Evolutionary conservation across 2,329 filamentous ascomycete genomes (phyloP).

Genomic region (Aspergillus fumigatiaffinis): DNA sequence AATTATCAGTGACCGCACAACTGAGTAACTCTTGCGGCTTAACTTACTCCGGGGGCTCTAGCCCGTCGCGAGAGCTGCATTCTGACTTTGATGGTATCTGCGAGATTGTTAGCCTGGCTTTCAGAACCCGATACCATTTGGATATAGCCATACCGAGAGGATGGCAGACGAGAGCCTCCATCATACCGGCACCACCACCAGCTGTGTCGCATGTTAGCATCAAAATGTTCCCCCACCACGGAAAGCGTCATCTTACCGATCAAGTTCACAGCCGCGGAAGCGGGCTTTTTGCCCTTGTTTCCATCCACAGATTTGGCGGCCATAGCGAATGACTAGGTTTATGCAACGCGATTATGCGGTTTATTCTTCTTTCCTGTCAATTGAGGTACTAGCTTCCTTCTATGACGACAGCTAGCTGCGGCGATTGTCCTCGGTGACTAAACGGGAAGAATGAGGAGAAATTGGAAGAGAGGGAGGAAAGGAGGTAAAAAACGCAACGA

Average conservation of each 20-base stretch:
- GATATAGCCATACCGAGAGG: slow-evolving; percentile 65
- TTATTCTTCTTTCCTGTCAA: slow-evolving; percentile 1
- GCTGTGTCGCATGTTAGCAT: slow-evolving; percentile 51
- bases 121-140: not conserved
- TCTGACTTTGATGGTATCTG: slow-evolving; percentile 96
- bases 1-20: slow-evolving; percentile 9
- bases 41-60: slow-evolving; percentile 68
- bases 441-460: slow-evolving; percentile 1
- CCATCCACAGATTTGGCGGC: slow-evolving; percentile 57
- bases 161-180: slow-evolving; percentile 96
- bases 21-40: not conserved
- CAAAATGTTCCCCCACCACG: not conserved
- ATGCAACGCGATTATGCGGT: not conserved
- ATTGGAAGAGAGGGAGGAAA: slow-evolving; percentile 5
- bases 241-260: slow-evolving; percentile 61
- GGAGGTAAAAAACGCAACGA: not conserved
- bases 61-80: slow-evolving; percentile 96
- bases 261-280: slow-evolving; percentile 83
- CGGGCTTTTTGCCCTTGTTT: slow-evolving; percentile 66
- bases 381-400: not conserved
- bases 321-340: slow-evolving; percentile 41
- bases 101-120: slow-evolving; percentile 21
- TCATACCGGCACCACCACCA: slow-evolving; percentile 96
- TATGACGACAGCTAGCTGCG: not conserved
- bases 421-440: not conserved